Evolutionary conservation across 1,284 basidiomycete species (phyloP).

Genomic region (Anthracocystis panici-leucophaei): DNA sequence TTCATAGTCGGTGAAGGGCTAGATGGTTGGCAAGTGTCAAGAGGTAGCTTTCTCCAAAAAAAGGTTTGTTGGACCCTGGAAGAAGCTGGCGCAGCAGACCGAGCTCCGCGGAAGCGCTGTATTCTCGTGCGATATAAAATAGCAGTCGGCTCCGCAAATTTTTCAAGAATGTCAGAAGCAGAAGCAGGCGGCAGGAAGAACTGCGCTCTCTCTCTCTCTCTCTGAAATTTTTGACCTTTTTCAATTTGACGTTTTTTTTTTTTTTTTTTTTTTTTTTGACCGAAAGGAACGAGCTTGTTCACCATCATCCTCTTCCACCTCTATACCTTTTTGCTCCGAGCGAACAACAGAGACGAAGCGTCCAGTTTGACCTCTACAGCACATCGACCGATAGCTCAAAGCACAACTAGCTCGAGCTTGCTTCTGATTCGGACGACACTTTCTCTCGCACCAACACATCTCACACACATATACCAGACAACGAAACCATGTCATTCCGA

Average conservation of each 20-base stretch:
- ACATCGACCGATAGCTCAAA: background rate
- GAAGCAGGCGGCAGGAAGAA: slow-evolving; percentile 13
- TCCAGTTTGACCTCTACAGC: background rate
- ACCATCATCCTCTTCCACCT: slow-evolving; percentile 19
- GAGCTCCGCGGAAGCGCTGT: background rate
- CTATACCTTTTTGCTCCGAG: slow-evolving; percentile 2
- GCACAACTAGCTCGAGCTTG: background rate
- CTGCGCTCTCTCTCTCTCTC: background rate
- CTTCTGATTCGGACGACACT: background rate
- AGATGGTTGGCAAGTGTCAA: background rate
- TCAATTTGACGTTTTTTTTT: slow-evolving; percentile 19
- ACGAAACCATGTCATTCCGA: slow-evolving; percentile 58
- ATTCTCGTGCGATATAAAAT: slow-evolving; percentile 25
- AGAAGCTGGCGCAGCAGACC: background rate
- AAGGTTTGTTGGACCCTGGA: slow-evolving; percentile 12
- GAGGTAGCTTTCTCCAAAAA: background rate
- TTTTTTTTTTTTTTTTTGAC: slow-evolving; percentile 2
- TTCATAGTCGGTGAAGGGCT: background rate
- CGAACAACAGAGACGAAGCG: slow-evolving; percentile 1
- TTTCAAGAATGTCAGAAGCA: background rate
- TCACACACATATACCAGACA: background rate
- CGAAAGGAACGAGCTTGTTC: slow-evolving; percentile 6
- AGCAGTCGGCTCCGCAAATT: slow-evolving; percentile 27
- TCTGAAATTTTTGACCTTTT: slow-evolving; percentile 51
- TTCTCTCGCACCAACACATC: background rate